Evolutionary conservation across 768 basidiomycete genomes (phyloP), one percentile per base, ranked within the genome.

Genomic region (Serendipita sp.): DNA sequence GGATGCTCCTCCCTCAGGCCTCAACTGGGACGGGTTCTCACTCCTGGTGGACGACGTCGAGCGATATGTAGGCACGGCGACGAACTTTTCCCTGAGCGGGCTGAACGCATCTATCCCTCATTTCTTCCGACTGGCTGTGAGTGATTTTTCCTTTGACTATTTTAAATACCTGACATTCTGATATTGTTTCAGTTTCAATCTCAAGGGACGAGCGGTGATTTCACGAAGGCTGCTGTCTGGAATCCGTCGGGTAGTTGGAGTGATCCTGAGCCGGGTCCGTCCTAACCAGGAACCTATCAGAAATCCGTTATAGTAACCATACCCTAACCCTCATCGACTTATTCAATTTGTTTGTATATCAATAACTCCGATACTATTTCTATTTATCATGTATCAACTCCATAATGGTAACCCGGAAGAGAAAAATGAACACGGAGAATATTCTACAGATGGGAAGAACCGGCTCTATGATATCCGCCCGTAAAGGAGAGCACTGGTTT

Each of bases 21-120:
- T 74, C 18, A 63, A 45, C n/a, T 91, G 87, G 87, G 83, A 85
- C 69, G 88, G 88, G 3, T 91, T 89, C 70, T 76, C 82, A 0
- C 78, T 93, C 30, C 77, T 93, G 13, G 81, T 91, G n/a, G 89
- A 93, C 70, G 91, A 93, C 68, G 90, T 94, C 0, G 83, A 90
- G 72, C 78, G 85, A 68, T 91, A 86, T 70, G 72, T 78, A n/a
- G 89, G 91, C 8, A 73, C 76, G 13, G 83, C 82, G 3, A 75
- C 88, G 56, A 88, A 88, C 69, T 90, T 81, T 71, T 83, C 85
- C 16, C 76, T 91, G n/a, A 78, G 78, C 23, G 78, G 79, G 15
- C 76, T 91, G 62, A 78, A 86, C 62, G 70, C 77, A 1, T 77
- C 76, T 18, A 68, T 91, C 11, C 83, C 84, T 0, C 91, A 86